Evolutionary conservation across 2,329 filamentous ascomycete genomes (phyloP), one percentile per base, ranked within the genome.

Genomic region (Trichothecium roseum): DNA sequence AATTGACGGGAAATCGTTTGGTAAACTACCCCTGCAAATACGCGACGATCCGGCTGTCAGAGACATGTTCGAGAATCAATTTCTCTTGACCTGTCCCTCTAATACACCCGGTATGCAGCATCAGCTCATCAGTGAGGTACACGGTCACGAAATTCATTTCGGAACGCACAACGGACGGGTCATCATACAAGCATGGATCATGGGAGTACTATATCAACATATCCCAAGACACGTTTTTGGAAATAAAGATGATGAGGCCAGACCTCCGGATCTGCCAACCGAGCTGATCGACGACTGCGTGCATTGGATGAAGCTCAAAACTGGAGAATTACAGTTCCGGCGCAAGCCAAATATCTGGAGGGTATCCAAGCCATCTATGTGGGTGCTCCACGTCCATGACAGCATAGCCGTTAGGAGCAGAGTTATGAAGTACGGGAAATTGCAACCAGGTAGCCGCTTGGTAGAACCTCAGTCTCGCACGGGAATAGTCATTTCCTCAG

Each of bases 251-350:
- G n/a, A 31, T 1, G 38, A 42, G 1, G 6, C 15, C 0, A 13
- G 32, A 1, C 40, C 15, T 3, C 63, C 54, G 26, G 74, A 78
- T 41, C 51, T 81, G 1, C 78, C 78, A 0, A 43, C 42, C 0
- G 47, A 59, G 1, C 54, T 83, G 0, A 41, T 77, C 0, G 50
- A 68, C 0, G 53, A 64, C 6, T 79, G 70, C 34, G 57, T 69
- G 0, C 77, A 83, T 41, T 82, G 76, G 74, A 54, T 81, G 4
- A 57, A 81, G 29, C 10, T 77, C 0, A 32, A 18, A 0, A 50
- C 41, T 0, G 40, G 48, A 0, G 32, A 43, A 0, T 34, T 83
- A 0, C 69, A 81, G 30, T 66, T 79, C 16, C 59, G 75, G 8
- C 62, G 60, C 6, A 48, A 50, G 1, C 54, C 63, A 0, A 40